A percentile compares a stretch with the other conserved stretches of the same genome.
These are phyloP conservation scores for Mycena galopus DNA, from an alignment of 768 basidiomycete genomes.

Conservation along the genomic window DNA sequence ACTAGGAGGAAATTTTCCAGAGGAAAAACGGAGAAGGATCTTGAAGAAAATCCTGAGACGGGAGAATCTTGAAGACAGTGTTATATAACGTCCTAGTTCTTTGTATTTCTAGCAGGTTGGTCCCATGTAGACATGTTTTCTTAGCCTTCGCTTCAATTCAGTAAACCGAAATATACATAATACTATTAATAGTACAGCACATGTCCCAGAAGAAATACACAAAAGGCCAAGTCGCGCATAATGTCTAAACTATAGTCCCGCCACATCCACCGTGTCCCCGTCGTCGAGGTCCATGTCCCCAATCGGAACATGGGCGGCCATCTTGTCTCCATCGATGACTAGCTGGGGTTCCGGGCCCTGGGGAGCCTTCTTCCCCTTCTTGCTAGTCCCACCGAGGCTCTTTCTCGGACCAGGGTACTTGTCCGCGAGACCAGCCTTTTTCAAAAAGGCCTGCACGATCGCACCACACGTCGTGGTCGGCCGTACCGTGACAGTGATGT, in stretches of 20 bases:
- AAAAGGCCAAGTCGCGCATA: neutral
- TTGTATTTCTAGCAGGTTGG: no score
- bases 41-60: no score
- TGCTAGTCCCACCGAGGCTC: constrained; percentile 39
- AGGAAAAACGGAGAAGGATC: no score
- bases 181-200: neutral
- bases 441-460: constrained; percentile 82
- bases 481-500: constrained; percentile 76
- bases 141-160: neutral
- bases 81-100: no score
- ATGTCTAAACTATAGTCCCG: constrained; percentile 59
- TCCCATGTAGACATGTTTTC: no score
- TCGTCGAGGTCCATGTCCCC: constrained; percentile 81
- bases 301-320: constrained; percentile 71
- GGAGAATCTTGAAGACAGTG: no score
- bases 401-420: constrained; percentile 56
- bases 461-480: constrained; percentile 82
- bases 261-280: constrained; percentile 83
- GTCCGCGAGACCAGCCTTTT: constrained; percentile 70
- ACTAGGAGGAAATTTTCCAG: no score
- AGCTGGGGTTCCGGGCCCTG: constrained; percentile 56
- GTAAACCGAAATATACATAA: neutral
- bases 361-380: constrained; percentile 51
- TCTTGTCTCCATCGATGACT: constrained; percentile 78
- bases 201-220: neutral